Base-by-base conservation (phyloP, 202 grass and related monocot species). In the Alloteropsis angusta region DNA sequence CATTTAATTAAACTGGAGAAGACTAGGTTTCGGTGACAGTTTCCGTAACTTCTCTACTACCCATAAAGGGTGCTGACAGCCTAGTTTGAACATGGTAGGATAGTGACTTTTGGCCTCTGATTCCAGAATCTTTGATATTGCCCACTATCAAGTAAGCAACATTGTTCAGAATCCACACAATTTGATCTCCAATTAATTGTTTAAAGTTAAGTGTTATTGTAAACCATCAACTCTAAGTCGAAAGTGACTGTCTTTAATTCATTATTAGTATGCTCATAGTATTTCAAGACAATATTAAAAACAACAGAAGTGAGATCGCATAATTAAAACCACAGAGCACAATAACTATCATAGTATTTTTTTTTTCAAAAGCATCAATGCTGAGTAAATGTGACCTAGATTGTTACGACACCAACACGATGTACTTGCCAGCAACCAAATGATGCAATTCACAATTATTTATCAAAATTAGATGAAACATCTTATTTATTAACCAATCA, bases 241-340 rank as follows among this genome's bases (percentile, higher is more conserved):
- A 84, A 48, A 15, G 48, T 71, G 60, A 43, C 28, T 37, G 66
- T 60, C 25, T 60, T 49, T 58, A 22, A 84, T 77, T 41, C 59
- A 69, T 22, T 52, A 6, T 22, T 58, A 46, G 45, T 34, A 68
- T 43, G 53, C 60, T 60, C 17, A 23, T 16, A 17, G 0, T 44
- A 25, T 71, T 84, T 63, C 9, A 41, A 59, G 45, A 76, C 30
- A 53, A 48, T 17, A 15, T 16, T 10, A 42, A 72, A 44, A 75
- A 54, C 5, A 65, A 30, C 19, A 9, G 6, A 65, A 63, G 12
- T 48, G 41, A 17, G 19, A 62, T 44, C 42, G 38, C 30, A n/a
- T 30, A 63, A 35, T 62, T 59, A 60, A 77, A 77, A 39, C 9
- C n/a, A 38, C 7, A 17, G 18, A 44, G 6, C 50, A 52, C 3